Base-by-base conservation (phyloP, 73 alveolate species). In the Blepharisma japonicum region DNA sequence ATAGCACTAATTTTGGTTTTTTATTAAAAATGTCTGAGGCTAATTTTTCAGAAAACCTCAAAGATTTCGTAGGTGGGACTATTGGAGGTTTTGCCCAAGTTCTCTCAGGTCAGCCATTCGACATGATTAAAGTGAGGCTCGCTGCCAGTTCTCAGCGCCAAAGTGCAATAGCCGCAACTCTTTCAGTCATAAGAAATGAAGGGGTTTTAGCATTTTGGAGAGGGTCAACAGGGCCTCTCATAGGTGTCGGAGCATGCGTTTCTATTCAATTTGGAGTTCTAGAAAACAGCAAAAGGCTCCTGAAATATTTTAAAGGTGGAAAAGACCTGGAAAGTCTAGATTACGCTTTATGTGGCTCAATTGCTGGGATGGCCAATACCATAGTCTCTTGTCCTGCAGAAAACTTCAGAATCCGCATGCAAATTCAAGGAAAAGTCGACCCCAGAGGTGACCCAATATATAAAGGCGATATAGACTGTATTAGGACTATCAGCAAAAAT, bases 1-100 rank as follows among this genome's bases (percentile, higher is more conserved):
- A 32, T 32, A 32, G 42, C 42, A 32, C 42, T 32, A 32, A 32
- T 32, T 32, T 32, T 32, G 42, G 42, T 32, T 32, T 32, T 32
- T 32, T 32, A 32, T 32, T 32, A 32, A 32, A 32, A 32, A 32
- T 32, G 42, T 32, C 42, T 32, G 42, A 32, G 42, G 42, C 42
- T 32, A 32, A 32, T 32, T 32, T 32, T 32, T 32, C 42, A 32
- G 42, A 32, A 32, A 32, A 32, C 42, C 42, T 78, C 14, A 53
- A 71, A 39, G 85, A 76, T 18, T 78, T 78, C 55, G 45, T 78
- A 42, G 85, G 85, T 53, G 85, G 82, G 38, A 61, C 78, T 8
- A 82, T 78, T 48, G 85, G 85, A 6, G 78, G 78, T 50, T 50
- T 76, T n/a, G 80, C 85, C 42, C 82, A 78, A 46, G 85, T 78